Evolutionary conservation across 495 filamentous ascomycete genomes (phyloP).

Genomic region (Pyrenula massariospora): DNA sequence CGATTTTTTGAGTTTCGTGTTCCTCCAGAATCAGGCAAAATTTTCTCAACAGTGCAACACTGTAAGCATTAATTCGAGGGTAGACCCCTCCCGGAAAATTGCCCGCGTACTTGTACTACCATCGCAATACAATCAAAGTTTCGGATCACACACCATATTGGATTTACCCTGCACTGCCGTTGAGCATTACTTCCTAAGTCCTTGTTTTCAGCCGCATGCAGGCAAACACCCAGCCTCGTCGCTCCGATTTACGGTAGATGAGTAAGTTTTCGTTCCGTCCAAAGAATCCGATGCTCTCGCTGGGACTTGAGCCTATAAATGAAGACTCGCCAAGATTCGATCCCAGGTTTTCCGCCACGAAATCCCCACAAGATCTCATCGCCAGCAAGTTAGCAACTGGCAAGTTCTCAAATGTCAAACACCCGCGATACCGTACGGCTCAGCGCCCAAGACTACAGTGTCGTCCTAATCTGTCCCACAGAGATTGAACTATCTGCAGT

Average conservation of each 20-base stretch:
- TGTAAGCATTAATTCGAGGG: too few relatives aligned
- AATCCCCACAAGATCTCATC: background rate
- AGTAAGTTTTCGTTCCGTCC: too few relatives aligned
- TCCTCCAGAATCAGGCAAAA: background rate
- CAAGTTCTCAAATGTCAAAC: background rate
- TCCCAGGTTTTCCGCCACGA: background rate
- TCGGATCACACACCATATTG: background rate
- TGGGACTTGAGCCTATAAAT: background rate
- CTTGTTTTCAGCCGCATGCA: background rate
- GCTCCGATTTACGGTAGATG: background rate
- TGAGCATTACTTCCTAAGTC: background rate
- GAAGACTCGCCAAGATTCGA: background rate
- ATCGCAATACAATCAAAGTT: background rate
- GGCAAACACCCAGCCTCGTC: background rate
- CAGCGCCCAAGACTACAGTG: conserved; percentile 13
- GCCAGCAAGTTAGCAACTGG: background rate
- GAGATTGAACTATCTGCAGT: conserved; percentile 22
- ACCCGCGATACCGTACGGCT: background rate
- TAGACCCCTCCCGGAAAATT: background rate
- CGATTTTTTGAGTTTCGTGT: background rate
- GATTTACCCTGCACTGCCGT: background rate
- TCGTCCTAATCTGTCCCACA: conserved; percentile 25
- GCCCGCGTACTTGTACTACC: background rate
- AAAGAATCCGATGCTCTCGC: too few relatives aligned
- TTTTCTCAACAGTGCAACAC: background rate